A percentile compares a stretch with the other conserved stretches of the same genome.
Evolutionary conservation across 495 filamentous ascomycete genomes (phyloP).

Genomic region (Tuber melanosporum): DNA sequence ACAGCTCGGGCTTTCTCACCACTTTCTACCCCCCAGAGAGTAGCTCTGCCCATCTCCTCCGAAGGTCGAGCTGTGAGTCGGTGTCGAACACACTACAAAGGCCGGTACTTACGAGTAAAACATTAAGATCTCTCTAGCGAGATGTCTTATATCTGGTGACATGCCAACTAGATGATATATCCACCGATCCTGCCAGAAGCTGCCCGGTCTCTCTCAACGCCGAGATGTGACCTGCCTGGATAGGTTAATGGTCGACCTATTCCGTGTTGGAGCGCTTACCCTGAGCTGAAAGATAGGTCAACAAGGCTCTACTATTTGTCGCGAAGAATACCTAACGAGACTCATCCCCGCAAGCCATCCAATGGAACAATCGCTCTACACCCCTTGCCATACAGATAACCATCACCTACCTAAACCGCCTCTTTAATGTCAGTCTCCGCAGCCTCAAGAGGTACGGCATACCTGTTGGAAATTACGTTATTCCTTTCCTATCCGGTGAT

Average conservation of each 20-base stretch:
- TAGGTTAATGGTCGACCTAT: neutral
- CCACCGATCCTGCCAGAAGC: slow-evolving; percentile 2
- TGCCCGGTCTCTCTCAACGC: neutral
- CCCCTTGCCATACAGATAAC: neutral
- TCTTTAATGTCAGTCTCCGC: neutral
- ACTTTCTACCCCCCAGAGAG: neutral
- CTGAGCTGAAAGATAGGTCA: slow-evolving; percentile 9
- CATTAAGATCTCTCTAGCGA: slow-evolving; percentile 5
- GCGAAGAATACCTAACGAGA: neutral
- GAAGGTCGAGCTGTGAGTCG: neutral
- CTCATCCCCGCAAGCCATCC: neutral
- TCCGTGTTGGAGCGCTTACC: neutral
- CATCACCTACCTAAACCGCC: neutral
- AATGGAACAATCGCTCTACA: neutral
- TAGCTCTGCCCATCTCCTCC: neutral
- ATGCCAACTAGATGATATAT: neutral
- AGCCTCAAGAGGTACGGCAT: slow-evolving; percentile 11
- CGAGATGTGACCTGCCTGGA: neutral
- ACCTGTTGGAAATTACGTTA: too few species aligned
- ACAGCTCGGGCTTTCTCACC: neutral
- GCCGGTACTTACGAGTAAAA: slow-evolving; percentile 1
- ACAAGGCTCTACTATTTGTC: neutral
- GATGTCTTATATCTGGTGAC: neutral
- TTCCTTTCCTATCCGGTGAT: too few species aligned
- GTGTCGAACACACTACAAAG: neutral